These are phyloP conservation scores for Chlorella sp. DNA, from an alignment of 139 green algal genomes.

Conservation along the genomic window DNA sequence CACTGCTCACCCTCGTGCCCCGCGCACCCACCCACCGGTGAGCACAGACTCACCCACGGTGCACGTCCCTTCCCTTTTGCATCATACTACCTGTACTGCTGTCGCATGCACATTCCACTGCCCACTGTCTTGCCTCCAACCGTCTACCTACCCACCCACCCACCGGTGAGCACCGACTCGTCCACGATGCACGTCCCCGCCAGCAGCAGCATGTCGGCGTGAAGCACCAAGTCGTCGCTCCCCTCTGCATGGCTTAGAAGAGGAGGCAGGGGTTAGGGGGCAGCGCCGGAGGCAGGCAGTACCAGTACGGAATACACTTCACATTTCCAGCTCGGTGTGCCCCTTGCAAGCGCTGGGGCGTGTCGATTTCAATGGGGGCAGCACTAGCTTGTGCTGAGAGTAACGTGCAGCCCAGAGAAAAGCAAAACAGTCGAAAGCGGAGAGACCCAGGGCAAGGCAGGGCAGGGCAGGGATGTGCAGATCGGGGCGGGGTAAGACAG, in stretches of 20 bases:
- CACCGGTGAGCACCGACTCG: conserved; percentile 95
- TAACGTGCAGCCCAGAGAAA: not conserved
- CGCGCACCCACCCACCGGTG: conserved; percentile 65
- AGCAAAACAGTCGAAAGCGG: not conserved
- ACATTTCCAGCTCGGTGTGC: too few species aligned
- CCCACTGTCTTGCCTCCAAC: not conserved
- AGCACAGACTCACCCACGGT: conserved; percentile 98
- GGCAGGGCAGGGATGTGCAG: not conserved
- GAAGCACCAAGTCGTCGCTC: conserved; percentile 74
- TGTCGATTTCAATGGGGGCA: too few species aligned
- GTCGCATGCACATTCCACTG: too few species aligned
- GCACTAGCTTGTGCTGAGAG: too few species aligned
- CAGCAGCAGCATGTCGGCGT: conserved; percentile 92
- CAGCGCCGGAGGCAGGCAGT: not conserved
- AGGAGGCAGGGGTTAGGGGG: too few species aligned
- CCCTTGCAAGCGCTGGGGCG: too few species aligned
- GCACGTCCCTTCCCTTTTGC: conserved; percentile 82
- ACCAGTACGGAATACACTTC: too few species aligned
- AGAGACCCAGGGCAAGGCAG: too few species aligned
- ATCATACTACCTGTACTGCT: too few species aligned
- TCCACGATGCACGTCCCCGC: conserved; percentile 93
- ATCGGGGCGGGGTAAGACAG: not conserved
- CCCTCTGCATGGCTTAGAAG: conserved; percentile 21
- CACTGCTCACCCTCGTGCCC: too few species aligned
- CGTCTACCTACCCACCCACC: not conserved